Evolutionary conservation across 331 rosid genomes (phyloP), one percentile per base, ranked within the genome.

Genomic region (Malus hybrid): DNA sequence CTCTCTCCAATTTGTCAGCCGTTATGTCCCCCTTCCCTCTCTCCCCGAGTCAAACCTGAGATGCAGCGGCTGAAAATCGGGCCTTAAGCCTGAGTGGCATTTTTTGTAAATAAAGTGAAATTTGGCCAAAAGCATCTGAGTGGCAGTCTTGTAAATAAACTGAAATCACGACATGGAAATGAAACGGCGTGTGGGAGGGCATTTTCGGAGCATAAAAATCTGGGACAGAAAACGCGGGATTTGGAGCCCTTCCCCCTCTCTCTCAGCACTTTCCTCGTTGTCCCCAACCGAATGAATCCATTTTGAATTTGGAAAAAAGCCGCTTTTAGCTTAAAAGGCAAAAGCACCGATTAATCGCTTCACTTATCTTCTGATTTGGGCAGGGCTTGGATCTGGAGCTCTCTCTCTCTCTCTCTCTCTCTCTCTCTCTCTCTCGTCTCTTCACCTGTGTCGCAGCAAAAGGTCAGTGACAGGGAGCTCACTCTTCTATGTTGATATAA

Each of bases 271-370:
- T 29, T 67, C 39, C 76, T 46, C 12, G 4, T 16, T 60, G 76
- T 72, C 69, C 13, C 16, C 20, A 63, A 63, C 68, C 44, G 18
- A 15, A 29, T 15, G 14, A 16, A 29, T 15, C 12, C 7, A 31
- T 36, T 39, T 72, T 72, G 68, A 60, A 72, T 59, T 72, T 72
- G 36, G 68, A 59, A 72, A 36, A 39, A 72, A 16, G 57, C 24
- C 39, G 18, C 15, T 24, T 54, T 36, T 3, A 9, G 56, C 68
- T 72, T 24, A 36, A 72, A 72, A 39, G n/a, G n/a, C n/a, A n/a
- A n/a, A n/a, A n/a, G n/a, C n/a, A n/a, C n/a, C n/a, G n/a, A n/a
- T n/a, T n/a, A n/a, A n/a, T n/a, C 27, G 20, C 14, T 61, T 6
- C 46, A 3, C 5, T 61, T 61, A 61, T 61, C 19, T 10, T 60